Percentiles rank a stretch among this genome's conserved stretches.
phyloP scores from a whole-genome alignment of 371 early-diverging fungal species.

The Saksenaea vasiformis region DNA sequence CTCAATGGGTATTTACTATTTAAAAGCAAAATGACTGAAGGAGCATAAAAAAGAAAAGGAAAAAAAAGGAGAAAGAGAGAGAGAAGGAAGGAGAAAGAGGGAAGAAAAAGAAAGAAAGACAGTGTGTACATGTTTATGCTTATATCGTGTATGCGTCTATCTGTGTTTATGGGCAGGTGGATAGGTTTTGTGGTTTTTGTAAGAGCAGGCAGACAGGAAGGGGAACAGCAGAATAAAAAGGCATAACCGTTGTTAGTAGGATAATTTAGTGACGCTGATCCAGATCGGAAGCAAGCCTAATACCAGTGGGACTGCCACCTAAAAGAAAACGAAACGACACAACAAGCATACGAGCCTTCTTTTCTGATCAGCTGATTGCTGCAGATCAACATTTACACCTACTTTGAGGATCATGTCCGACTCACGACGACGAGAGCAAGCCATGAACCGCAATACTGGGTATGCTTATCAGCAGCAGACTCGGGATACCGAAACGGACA shows the following conservation, averaged over 20 bases:
- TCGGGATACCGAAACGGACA: not conserved
- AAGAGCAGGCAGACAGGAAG: too few relatives aligned
- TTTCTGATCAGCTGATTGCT: constrained; percentile 6
- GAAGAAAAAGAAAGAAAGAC: not conserved
- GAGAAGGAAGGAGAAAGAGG: not conserved
- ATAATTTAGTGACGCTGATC: constrained; percentile 7
- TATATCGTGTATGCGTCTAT: not conserved
- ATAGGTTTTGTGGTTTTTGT: too few relatives aligned
- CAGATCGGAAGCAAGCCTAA: constrained; percentile 4
- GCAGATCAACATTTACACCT: constrained; percentile 3
- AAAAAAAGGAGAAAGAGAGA: not conserved
- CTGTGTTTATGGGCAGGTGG: too few relatives aligned
- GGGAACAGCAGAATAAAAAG: not conserved
- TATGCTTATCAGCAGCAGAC: constrained; percentile 5
- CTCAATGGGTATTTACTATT: not conserved
- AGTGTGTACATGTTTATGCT: not conserved
- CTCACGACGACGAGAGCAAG: constrained; percentile 7
- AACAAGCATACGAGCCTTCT: constrained; percentile 4
- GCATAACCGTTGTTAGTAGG: not conserved
- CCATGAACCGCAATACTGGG: constrained; percentile 3
- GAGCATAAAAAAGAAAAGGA: not conserved
- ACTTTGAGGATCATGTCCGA: constrained; percentile 3
- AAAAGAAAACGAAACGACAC: constrained; percentile 6
- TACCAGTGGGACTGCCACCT: constrained; percentile 5
- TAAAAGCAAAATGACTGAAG: not conserved